Evolutionary conservation across 108 stramenopile species (phyloP), one percentile per base, ranked within the genome.

Genomic region (Bacterosira constricta): DNA sequence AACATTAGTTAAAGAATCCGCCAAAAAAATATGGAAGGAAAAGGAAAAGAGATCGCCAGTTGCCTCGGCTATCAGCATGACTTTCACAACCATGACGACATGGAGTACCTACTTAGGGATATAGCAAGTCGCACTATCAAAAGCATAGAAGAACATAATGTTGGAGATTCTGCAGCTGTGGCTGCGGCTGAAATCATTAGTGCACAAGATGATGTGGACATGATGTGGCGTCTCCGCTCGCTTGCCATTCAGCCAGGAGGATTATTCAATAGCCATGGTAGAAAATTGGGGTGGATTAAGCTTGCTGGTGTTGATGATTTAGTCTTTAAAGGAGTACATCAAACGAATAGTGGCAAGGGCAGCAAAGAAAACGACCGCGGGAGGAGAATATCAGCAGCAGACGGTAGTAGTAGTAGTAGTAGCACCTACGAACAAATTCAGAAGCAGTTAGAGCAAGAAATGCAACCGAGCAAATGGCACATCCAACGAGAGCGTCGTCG

Each of bases 221-320:
- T 62, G 31, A 46, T 71, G 37, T 71, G 71, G 71, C 71, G 41
- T 41, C 60, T 71, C 13, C 46, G 71, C 25, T 15, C 59, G 3
- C 60, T 71, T 17, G 71, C 71, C 3, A 61, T 71, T 15, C 35
- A 31, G 13, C 59, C 36, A 1, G 71, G 71, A 11, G 71, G 71
- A 31, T 9, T 71, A 47, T 10, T 51, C 17, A 1, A 47, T 29
- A 26, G 46, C 9, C 21, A 18, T 17, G 35, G 17, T 0, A 46
- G 71, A 11, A 62, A 53, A 21, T 55, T 26, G 23, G 47, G 58
- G 5, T 71, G 70, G 70, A 61, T 60, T 1, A 71, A 60, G 56
- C 59, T 71, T 31, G 36, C 45, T 20, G 70, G 70, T n/a, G 46
- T 60, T 5, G 70, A 71, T 29, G 47, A 36, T 32, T 30, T 60